Evolutionary conservation across 2,329 filamentous ascomycete genomes (phyloP), one percentile per base, ranked within the genome.

Genomic region (Xylariaceae sp.): DNA sequence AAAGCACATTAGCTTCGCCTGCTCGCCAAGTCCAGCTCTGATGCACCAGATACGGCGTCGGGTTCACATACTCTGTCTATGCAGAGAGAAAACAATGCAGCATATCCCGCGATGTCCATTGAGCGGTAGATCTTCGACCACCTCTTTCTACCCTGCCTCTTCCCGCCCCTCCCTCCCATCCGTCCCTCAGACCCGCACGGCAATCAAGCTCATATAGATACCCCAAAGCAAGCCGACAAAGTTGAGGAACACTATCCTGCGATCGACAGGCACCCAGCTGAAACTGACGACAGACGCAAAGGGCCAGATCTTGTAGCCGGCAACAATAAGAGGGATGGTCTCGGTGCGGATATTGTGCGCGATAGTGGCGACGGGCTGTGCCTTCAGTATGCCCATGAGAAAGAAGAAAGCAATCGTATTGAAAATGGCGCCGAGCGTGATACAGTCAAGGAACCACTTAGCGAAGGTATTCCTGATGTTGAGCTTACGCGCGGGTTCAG

Each of bases 381-480:
- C 65, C 61, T 78, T 78, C 46, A 77, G 61, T 6, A 75, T 50
- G 8, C 75, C 75, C 74, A 77, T 78, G 26, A 78, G 66, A n/a
- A 75, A 18, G 40, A 76, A 66, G 58, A 78, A 78, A 30, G 73
- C 73, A 34, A 73, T 61, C 1, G 73, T 77, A 62, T 77, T 78
- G 63, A 75, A 63, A 37, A 77, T 67, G 2, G 75, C 74, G 30
- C 75, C 75, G 5, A 74, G 63, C 13, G 73, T 75, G 59, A 77
- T 76, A 59, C 76, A 77, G 56, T 79, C 76, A 19, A 78, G 68
- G 57, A 79, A 77, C 75, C 75, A 78, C 65, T 79, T 79, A 12
- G 68, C 63, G 30, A 76, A 53, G 0, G 75, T 78, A 42, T 75
- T 77, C 19, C 64, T 65, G 58, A 70, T 55, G 60, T 72, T 75